phyloP scores from a whole-genome alignment of 116 monocot genomes.

The Thalassia testudinum region DNA sequence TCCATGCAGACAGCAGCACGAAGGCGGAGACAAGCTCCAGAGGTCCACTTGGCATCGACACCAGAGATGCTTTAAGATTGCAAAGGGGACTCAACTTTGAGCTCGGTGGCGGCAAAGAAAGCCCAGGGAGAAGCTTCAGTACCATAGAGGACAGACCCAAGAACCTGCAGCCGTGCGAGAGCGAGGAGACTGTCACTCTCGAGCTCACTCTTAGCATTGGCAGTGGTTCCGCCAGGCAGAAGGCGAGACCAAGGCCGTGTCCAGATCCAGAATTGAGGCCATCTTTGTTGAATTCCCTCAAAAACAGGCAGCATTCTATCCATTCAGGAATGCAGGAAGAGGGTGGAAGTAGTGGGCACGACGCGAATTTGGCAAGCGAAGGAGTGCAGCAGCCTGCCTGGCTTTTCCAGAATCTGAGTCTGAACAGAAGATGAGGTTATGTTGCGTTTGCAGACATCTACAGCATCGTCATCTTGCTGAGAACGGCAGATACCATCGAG shows the following conservation, averaged over 20 bases:
- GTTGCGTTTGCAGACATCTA: no score
- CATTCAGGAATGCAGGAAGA: no score
- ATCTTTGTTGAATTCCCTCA: not conserved
- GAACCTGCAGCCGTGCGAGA: not conserved
- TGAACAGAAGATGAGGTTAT: constrained; percentile 4
- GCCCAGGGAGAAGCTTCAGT: not conserved
- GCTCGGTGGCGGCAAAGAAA: not conserved
- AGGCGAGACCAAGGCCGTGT: not conserved
- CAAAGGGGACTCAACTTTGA: constrained; percentile 11
- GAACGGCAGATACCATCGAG: no score
- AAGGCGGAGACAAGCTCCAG: constrained; percentile 6
- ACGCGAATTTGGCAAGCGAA: constrained; percentile 4
- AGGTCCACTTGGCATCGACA: not conserved
- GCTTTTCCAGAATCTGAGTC: constrained; percentile 6
- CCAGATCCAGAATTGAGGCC: not conserved
- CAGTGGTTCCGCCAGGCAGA: constrained; percentile 8
- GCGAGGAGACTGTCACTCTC: constrained; percentile 2
- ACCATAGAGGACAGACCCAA: not conserved
- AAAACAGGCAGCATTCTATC: not conserved
- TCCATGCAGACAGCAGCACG: constrained; percentile 1
- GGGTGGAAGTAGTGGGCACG: not conserved
- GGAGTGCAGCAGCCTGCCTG: constrained; percentile 6
- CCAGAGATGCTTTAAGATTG: constrained; percentile 1
- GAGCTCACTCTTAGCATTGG: constrained; percentile 33
- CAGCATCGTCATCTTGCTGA: no score